Percentiles rank a stretch among this genome's conserved stretches.
Evolutionary conservation across 495 filamentous ascomycete species (phyloP).

Genomic region (Rhypophila decipiens): DNA sequence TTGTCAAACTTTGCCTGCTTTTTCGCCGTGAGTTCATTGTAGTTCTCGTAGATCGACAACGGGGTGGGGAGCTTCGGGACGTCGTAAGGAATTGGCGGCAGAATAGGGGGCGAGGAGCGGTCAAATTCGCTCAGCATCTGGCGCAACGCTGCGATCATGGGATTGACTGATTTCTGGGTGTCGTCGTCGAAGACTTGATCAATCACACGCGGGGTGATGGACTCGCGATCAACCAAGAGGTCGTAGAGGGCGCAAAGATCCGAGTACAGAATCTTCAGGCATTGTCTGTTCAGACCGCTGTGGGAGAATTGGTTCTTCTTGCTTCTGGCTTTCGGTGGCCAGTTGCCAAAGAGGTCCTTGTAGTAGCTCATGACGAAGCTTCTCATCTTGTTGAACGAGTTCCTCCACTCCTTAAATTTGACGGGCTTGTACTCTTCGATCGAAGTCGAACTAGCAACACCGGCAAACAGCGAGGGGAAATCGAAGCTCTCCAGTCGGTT

Average conservation of each 20-base stretch:
- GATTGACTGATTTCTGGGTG: conserved; percentile 31
- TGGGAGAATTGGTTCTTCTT: conserved; percentile 91
- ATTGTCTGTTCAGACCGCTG: conserved; percentile 74
- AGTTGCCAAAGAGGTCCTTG: conserved; percentile 77
- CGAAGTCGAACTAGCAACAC: conserved; percentile 72
- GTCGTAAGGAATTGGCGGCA: conserved; percentile 89
- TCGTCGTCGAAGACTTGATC: conserved; percentile 39
- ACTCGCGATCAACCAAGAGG: conserved; percentile 70
- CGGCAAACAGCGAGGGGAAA: conserved; percentile 86
- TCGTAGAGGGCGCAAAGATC: conserved; percentile 88
- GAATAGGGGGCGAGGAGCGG: conserved; percentile 75
- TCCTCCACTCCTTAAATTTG: conserved; percentile 79
- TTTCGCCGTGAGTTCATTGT: conserved; percentile 57
- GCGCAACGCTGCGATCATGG: conserved; percentile 51
- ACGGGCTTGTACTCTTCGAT: conserved; percentile 65
- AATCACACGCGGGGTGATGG: conserved; percentile 51
- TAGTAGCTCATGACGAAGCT: conserved; percentile 71
- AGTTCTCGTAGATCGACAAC: conserved; percentile 52
- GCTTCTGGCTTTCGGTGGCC: conserved; percentile 85
- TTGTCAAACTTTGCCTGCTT: conserved; percentile 59
- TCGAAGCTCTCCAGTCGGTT: conserved; percentile 71
- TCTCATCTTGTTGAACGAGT: conserved; percentile 64
- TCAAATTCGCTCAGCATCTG: conserved; percentile 81
- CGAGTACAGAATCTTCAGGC: conserved; percentile 74
- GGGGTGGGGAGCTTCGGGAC: conserved; percentile 70